These are phyloP conservation scores for Choiromyces venosus DNA, from an alignment of 495 filamentous ascomycete species.

Conservation along the genomic window DNA sequence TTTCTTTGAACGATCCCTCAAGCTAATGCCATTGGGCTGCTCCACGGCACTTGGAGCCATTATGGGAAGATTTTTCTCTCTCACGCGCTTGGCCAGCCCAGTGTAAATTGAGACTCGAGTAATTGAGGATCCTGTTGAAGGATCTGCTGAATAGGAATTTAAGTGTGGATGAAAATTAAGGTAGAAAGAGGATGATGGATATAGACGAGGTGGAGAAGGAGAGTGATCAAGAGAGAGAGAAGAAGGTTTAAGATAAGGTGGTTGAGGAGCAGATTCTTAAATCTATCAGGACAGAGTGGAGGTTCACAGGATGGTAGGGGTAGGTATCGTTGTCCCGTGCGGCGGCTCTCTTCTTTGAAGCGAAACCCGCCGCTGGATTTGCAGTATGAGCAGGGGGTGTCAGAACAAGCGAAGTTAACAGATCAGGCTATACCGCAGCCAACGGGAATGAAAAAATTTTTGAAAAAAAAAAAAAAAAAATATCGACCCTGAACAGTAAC, in stretches of 20 bases:
- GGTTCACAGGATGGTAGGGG: background rate
- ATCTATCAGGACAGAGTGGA: background rate
- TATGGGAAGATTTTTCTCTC: constrained; percentile 17
- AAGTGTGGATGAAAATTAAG: background rate
- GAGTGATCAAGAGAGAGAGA: background rate
- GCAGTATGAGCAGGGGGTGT: background rate
- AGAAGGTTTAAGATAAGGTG: background rate
- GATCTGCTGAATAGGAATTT: background rate
- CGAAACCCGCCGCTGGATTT: background rate
- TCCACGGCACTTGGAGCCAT: constrained; percentile 23
- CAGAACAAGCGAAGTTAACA: background rate
- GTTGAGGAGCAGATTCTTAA: background rate
- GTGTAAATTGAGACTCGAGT: background rate
- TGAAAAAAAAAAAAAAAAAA: background rate
- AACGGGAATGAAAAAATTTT: background rate
- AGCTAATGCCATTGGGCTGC: constrained; percentile 25
- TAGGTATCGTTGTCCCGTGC: background rate
- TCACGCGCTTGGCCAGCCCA: background rate
- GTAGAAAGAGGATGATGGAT: background rate
- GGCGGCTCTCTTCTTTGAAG: background rate
- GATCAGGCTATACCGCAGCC: background rate
- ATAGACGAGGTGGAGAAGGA: background rate
- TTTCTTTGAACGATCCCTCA: constrained; percentile 23
- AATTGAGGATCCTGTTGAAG: constrained; percentile 26
- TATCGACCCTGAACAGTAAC: background rate